Evolutionary conservation across 2,329 filamentous ascomycete genomes (phyloP).

Genomic region (Ceratocystis papillata): DNA sequence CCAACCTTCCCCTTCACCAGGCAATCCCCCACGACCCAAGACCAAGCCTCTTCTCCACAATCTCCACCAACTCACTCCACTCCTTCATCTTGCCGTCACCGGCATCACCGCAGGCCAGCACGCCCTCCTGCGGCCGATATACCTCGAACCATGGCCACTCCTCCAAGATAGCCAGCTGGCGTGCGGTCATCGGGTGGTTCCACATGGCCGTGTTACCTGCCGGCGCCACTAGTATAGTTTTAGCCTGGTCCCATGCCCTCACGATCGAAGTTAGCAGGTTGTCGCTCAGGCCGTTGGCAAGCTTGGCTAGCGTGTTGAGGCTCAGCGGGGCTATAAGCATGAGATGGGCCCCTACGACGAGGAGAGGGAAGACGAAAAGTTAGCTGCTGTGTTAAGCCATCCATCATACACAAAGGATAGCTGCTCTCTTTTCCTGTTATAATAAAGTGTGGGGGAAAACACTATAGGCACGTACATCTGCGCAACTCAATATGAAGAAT

Average conservation of each 20-base stretch:
- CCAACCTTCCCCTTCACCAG: background rate
- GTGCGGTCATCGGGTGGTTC: constrained; percentile 67
- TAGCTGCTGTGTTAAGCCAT: background rate
- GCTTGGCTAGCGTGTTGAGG: constrained; percentile 78
- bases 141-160: constrained; percentile 60
- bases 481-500: constrained; percentile 88
- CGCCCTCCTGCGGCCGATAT: constrained; percentile 61
- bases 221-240: constrained; percentile 63
- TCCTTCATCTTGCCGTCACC: constrained; percentile 75
- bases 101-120: constrained; percentile 72
- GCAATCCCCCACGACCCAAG: background rate
- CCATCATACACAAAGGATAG: background rate
- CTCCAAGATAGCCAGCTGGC: constrained; percentile 58
- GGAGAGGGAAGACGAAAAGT: constrained; percentile 29
- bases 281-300: constrained; percentile 66
- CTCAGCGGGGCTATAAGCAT: constrained; percentile 70
- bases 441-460: too few relatives aligned
- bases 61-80: constrained; percentile 61
- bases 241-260: constrained; percentile 78
- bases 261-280: constrained; percentile 63
- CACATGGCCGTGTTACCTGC: constrained; percentile 92
- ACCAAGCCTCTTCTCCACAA: constrained; percentile 41
- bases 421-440: background rate
- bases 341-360: constrained; percentile 51
- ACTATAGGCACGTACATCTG: constrained; percentile 34